A percentile compares a stretch with the other conserved stretches of the same genome.
Evolutionary conservation across 345 rosid species (phyloP).

Genomic region (Sapria himalayana): DNA sequence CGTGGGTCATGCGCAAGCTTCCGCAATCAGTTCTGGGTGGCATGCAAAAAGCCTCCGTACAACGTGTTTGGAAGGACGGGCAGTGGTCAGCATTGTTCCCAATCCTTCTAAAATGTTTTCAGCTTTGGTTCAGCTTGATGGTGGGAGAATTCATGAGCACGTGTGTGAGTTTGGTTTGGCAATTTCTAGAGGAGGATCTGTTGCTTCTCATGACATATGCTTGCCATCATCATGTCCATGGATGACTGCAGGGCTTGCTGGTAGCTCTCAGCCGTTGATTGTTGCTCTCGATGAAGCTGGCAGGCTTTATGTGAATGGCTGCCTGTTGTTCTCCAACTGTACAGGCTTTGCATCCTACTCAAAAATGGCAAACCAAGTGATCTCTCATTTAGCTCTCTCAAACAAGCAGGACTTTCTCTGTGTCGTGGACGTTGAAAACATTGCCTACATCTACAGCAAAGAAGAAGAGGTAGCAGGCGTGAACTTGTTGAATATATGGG

Average conservation of each 20-base stretch:
- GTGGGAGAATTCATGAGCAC: conserved; percentile 46
- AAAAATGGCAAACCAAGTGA: conserved; percentile 38
- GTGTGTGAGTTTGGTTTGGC: conserved; percentile 22
- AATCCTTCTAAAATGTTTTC: conserved; percentile 41
- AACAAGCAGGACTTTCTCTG: conserved; percentile 78
- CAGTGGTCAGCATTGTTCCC: conserved; percentile 34
- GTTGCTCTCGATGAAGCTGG: conserved; percentile 82
- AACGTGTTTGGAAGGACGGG: conserved; percentile 29
- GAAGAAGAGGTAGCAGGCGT: conserved; percentile 37
- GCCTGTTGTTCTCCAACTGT: conserved; percentile 61
- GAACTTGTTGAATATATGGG: conserved; percentile 61
- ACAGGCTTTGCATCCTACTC: conserved; percentile 75
- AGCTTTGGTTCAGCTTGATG: conserved; percentile 66
- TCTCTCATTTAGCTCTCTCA: conserved; percentile 63
- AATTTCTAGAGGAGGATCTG: conserved; percentile 15
- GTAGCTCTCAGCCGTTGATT: conserved; percentile 27
- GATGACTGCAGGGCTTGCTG: conserved; percentile 43
- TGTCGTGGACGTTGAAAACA: conserved; percentile 48
- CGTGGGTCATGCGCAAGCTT: conserved; percentile 42
- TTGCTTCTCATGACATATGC: conserved; percentile 13
- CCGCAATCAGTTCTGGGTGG: conserved; percentile 58
- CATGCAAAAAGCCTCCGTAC: conserved; percentile 26
- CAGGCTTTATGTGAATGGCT: conserved; percentile 44
- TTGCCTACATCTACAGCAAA: conserved; percentile 23
- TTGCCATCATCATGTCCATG: conserved; percentile 53